A percentile compares a stretch with the other conserved stretches of the same genome.
Evolutionary conservation across 2,329 filamentous ascomycete genomes (phyloP).

Genomic region (Eutypa lata): DNA sequence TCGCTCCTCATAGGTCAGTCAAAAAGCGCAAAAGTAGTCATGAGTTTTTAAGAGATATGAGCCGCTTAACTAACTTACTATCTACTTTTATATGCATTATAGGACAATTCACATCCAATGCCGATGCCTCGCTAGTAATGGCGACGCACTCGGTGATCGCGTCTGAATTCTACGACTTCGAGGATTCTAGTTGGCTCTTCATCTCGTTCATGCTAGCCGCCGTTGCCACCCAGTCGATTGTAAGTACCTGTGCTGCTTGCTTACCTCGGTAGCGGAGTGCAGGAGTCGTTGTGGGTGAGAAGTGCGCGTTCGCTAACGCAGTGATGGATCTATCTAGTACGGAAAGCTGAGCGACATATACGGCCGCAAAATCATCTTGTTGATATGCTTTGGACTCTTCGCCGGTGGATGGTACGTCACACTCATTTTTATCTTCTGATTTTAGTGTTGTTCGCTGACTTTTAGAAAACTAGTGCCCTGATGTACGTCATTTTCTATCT

Average conservation of each 20-base stretch:
- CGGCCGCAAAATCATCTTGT: constrained; percentile 48
- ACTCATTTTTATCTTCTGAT: background rate
- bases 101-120: constrained; percentile 61
- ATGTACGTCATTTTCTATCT: no score
- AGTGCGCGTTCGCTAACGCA: no score
- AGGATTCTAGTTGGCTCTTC: constrained; percentile 56
- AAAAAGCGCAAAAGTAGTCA: background rate
- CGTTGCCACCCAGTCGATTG: constrained; percentile 50
- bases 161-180: constrained; percentile 56
- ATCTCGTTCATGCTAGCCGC: constrained; percentile 50
- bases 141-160: constrained; percentile 63
- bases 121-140: constrained; percentile 62
- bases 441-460: no score
- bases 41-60: background rate
- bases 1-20: constrained; percentile 17
- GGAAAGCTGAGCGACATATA: constrained; percentile 58
- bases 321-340: constrained; percentile 30
- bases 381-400: constrained; percentile 49
- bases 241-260: constrained; percentile 28
- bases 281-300: no score
- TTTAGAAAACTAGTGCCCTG: no score
- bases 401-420: constrained; percentile 42
- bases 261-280: no score
- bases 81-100: no score
- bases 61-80: no score